These are phyloP conservation scores for Stachybotrys chartarum DNA, from an alignment of 2,329 filamentous ascomycete species.

Conservation along the genomic window DNA sequence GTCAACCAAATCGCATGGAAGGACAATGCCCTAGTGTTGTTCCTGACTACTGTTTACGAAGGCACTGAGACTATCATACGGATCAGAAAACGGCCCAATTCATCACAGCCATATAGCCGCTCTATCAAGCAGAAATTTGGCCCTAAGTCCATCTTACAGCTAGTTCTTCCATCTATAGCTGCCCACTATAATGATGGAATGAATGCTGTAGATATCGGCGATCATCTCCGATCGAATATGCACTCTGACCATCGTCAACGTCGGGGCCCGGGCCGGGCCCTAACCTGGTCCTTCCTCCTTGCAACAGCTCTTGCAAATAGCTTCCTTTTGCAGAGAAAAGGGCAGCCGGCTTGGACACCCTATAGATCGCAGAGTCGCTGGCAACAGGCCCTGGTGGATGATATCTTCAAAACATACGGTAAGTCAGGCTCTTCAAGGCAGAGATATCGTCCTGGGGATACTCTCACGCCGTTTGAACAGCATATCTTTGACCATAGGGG, in stretches of 20 bases:
- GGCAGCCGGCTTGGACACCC: too few species aligned
- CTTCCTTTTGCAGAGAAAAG: background rate
- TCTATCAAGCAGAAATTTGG: background rate
- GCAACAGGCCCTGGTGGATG: background rate
- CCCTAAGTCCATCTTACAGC: background rate
- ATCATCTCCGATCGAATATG: too few species aligned
- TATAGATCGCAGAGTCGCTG: slow-evolving; percentile 1
- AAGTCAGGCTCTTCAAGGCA: background rate
- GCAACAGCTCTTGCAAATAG: background rate
- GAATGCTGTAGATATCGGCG: too few species aligned
- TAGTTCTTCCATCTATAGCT: too few species aligned
- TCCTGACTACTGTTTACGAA: background rate
- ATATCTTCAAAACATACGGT: slow-evolving; percentile 1
- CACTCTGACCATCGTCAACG: too few species aligned
- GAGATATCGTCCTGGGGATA: background rate
- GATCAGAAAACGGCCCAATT: background rate
- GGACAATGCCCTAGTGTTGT: background rate
- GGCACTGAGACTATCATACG: background rate
- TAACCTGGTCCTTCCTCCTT: too few species aligned
- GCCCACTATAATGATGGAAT: too few species aligned
- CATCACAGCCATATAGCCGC: background rate
- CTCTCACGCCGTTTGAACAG: background rate
- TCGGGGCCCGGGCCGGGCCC: too few species aligned
- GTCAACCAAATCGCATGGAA: background rate
- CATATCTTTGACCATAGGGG: background rate